Percentiles rank a stretch among this genome's conserved stretches.
These are phyloP conservation scores for Clarireedia sp. DNA, from an alignment of 2,329 filamentous ascomycete species.

Conservation along the genomic window DNA sequence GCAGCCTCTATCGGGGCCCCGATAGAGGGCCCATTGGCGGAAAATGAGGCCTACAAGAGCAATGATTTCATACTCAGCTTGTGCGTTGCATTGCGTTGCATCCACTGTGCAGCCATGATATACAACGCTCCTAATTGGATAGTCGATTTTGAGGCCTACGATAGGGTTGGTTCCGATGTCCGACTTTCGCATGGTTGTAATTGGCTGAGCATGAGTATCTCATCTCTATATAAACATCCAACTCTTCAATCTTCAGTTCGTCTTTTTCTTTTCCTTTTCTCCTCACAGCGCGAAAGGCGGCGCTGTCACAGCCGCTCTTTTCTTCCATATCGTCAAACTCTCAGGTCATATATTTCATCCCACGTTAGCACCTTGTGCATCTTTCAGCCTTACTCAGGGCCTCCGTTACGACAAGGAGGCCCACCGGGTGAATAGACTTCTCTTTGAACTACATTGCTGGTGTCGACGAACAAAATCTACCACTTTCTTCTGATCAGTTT, in stretches of 20 bases:
- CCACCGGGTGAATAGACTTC: conserved; percentile 3
- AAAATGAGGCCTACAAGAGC: too few relatives aligned
- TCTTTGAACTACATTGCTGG: not conserved
- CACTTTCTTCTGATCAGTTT: not conserved
- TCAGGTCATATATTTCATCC: not conserved
- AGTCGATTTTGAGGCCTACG: not conserved
- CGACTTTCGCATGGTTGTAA: not conserved
- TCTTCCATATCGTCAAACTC: not conserved
- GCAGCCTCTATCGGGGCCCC: too few relatives aligned
- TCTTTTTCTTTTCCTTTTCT: not conserved
- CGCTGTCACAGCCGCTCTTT: not conserved
- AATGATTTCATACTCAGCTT: too few relatives aligned
- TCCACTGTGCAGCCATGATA: too few relatives aligned
- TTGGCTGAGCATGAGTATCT: not conserved
- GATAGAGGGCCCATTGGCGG: too few relatives aligned
- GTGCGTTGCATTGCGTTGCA: not conserved
- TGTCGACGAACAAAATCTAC: not conserved
- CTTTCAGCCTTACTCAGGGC: not conserved
- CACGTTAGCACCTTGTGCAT: not conserved
- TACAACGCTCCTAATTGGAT: not conserved
- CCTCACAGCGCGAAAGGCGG: not conserved
- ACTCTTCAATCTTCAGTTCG: not conserved
- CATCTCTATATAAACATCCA: not conserved
- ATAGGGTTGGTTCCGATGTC: not conserved
- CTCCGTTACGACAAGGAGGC: conserved; percentile 4